phyloP scores from a whole-genome alignment of 2,329 filamentous ascomycete genomes.

The Venturia oleaginea region DNA sequence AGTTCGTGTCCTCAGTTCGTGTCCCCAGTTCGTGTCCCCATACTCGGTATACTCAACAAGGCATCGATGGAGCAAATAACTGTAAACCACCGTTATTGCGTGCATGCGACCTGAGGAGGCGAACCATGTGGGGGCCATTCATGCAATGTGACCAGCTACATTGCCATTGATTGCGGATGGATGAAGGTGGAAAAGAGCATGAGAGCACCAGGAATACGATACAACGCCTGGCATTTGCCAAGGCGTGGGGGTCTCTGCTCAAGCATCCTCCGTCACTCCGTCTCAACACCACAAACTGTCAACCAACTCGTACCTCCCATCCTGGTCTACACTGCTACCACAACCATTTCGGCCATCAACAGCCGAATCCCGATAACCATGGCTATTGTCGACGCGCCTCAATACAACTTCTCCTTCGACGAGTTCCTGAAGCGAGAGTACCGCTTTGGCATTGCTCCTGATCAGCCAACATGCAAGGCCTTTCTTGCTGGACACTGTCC shows the following conservation, averaged over 20 bases:
- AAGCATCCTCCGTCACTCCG: too few relatives aligned
- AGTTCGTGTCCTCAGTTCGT: not conserved
- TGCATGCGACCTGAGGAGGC: not conserved
- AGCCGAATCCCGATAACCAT: not conserved
- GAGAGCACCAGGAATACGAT: too few relatives aligned
- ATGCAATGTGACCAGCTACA: not conserved
- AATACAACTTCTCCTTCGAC: constrained; percentile 71
- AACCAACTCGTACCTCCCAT: not conserved
- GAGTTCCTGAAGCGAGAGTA: constrained; percentile 78
- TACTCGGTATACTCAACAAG: too few relatives aligned
- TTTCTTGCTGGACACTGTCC: constrained; percentile 83
- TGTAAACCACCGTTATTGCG: not conserved
- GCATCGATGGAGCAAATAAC: not conserved
- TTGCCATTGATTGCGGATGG: not conserved
- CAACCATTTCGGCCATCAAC: not conserved
- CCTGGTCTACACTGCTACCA: not conserved
- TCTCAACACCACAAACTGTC: not conserved
- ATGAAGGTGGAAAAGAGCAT: not conserved
- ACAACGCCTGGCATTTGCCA: too few relatives aligned
- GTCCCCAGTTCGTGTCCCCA: too few relatives aligned
- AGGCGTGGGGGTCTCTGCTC: too few relatives aligned
- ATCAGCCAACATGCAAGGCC: constrained; percentile 67
- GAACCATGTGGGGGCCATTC: not conserved
- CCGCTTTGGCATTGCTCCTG: constrained; percentile 68
- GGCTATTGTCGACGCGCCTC: constrained; percentile 17